Percentiles rank a stretch among this genome's conserved stretches.
phyloP scores from a whole-genome alignment of 1,139 yeast genomes.

The Nakaseomyces kungkrabaensis region DNA sequence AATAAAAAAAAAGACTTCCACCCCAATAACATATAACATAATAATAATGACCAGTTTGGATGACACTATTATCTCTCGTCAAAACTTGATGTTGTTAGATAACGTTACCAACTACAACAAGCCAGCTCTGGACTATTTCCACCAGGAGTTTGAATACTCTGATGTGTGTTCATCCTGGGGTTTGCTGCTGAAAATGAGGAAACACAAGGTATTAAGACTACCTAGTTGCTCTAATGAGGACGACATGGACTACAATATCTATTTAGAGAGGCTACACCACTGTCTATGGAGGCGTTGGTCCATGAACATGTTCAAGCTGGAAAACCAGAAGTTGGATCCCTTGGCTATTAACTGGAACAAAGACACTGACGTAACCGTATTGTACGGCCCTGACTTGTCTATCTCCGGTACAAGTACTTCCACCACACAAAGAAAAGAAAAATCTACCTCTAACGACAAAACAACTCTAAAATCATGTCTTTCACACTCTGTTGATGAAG shows the following conservation, averaged over 20 bases:
- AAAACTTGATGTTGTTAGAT: conserved; percentile 25
- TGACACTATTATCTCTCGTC: conserved; percentile 23
- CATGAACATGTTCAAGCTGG: conserved; percentile 13
- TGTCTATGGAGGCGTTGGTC: conserved; percentile 30
- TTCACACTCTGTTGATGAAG: neutral
- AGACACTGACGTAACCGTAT: conserved; percentile 25
- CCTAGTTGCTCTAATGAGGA: conserved; percentile 27
- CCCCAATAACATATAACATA: neutral
- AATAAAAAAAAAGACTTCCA: neutral
- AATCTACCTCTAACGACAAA: too few species aligned
- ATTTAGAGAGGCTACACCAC: conserved; percentile 25
- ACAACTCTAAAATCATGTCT: neutral
- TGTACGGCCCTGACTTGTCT: conserved; percentile 27
- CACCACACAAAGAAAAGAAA: neutral
- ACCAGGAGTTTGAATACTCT: conserved; percentile 13
- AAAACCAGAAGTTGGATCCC: conserved; percentile 18
- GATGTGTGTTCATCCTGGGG: conserved; percentile 21
- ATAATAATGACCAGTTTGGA: conserved; percentile 14
- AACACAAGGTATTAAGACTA: conserved; percentile 23
- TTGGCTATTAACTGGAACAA: conserved; percentile 27
- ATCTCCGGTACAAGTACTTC: neutral
- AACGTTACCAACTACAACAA: conserved; percentile 25
- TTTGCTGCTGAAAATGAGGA: conserved; percentile 21
- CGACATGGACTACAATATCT: conserved; percentile 22
- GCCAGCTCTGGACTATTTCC: conserved; percentile 27